phyloP scores from a whole-genome alignment of 2,329 filamentous ascomycete species.

The Parastagonospora avenae region DNA sequence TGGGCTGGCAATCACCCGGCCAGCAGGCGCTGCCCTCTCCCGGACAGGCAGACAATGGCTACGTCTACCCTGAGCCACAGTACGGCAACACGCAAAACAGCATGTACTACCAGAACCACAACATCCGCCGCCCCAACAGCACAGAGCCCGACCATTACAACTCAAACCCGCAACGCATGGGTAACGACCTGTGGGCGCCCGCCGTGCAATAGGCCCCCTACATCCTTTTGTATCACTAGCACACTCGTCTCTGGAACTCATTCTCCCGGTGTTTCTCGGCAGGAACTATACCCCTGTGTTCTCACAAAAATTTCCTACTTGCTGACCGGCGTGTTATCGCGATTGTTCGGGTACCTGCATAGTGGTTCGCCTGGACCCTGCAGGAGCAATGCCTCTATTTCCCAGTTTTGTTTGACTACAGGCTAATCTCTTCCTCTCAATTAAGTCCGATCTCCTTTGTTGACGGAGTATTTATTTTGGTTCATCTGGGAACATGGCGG shows the following conservation, averaged over 20 bases:
- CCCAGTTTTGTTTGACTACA: constrained; percentile 18
- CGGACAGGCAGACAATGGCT: constrained; percentile 69
- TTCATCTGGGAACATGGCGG: constrained; percentile 15
- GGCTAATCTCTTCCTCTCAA: constrained; percentile 23
- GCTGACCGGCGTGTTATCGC: constrained; percentile 35
- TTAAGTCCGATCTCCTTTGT: constrained; percentile 30
- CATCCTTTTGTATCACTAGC: constrained; percentile 39
- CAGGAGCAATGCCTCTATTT: constrained; percentile 21
- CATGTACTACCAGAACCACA: constrained; percentile 73
- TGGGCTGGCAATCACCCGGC: constrained; percentile 86
- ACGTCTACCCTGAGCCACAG: constrained; percentile 78
- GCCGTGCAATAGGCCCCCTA: constrained; percentile 45
- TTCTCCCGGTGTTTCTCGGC: constrained; percentile 45
- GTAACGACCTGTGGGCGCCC: constrained; percentile 49
- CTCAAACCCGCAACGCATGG: constrained; percentile 46
- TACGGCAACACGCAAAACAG: constrained; percentile 65
- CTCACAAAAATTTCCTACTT: constrained; percentile 41
- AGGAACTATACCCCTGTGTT: constrained; percentile 50
- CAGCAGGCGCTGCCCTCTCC: constrained; percentile 76
- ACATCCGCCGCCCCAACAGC: constrained; percentile 75
- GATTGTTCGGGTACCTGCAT: constrained; percentile 33
- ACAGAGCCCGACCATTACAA: constrained; percentile 65
- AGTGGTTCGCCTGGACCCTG: constrained; percentile 29
- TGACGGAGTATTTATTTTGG: constrained; percentile 27
- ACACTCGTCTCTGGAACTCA: constrained; percentile 35